Base-by-base conservation (phyloP, 1,139 yeast species). In the Diutina pseudorugosa region DNA sequence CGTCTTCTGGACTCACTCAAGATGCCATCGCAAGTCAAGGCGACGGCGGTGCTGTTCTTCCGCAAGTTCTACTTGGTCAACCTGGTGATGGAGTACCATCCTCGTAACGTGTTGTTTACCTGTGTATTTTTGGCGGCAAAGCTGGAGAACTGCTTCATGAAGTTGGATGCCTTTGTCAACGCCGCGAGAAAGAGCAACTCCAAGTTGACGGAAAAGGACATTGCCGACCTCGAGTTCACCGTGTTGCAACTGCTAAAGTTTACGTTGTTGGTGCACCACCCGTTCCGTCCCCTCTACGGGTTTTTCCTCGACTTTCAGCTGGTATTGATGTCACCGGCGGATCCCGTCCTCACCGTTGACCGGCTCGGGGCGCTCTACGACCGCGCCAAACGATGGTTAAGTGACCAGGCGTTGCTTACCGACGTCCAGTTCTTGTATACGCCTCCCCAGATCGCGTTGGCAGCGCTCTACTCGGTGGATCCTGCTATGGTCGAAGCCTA, bases 371-470 rank as follows among this genome's bases (percentile, higher is more conserved):
- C 72, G 52, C 71, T 78, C 43, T 88, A 87, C 64, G 95, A 88
- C 60, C 68, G 72, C 43, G 88, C 95, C 2, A 79, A 85, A 59
- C 73, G 71, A 36, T 69, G 83, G 67, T 73, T 89, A 7, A 78
- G 82, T 50, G 84, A 82, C 19, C 77, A 86, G 55, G 75, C 72
- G 0, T 65, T 90, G 51, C 70, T 86, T 48, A 82, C 94, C 33
- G 96, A 91, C 62, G 91, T 80, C 3, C 71, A 77, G 16, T 91
- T 89, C 60, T 70, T 82, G 40, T 93, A 72, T 65, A 83, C 98
- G 0, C 98, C 98, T 1, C 96, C 98, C 0, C 98, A 93, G 61
- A 86, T 93, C 42, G 96, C 98, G 0, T 70, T 93, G 53, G 95
- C 97, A 0, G 89, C 94, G 6, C 73, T 91, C 65, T 79, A 83